phyloP scores from a whole-genome alignment of 1,284 basidiomycete genomes.

The Phaffia rhodozyma region DNA sequence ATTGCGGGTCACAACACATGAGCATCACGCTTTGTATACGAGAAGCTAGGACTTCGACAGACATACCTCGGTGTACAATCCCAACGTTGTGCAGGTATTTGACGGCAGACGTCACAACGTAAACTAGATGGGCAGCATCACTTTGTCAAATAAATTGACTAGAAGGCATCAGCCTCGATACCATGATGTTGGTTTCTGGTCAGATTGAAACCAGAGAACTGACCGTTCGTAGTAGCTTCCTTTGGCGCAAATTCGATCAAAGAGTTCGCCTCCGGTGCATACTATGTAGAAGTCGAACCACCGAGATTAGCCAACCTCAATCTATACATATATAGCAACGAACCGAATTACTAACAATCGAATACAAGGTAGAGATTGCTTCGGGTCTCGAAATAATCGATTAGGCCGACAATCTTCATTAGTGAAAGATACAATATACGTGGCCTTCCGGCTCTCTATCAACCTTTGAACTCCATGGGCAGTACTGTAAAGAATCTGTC shows the following conservation, averaged over 20 bases:
- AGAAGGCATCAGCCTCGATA: background rate
- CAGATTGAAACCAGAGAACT: slow-evolving; percentile 26
- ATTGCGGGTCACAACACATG: background rate
- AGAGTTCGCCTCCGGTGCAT: slow-evolving; percentile 94
- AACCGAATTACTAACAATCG: slow-evolving; percentile 1
- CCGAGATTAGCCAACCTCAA: background rate
- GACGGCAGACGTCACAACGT: slow-evolving; percentile 76
- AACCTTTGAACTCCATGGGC: background rate
- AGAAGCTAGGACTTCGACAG: background rate
- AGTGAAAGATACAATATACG: background rate
- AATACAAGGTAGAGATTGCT: slow-evolving; percentile 65
- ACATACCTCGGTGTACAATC: slow-evolving; percentile 81
- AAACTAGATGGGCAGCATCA: slow-evolving; percentile 80
- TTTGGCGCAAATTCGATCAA: slow-evolving; percentile 70
- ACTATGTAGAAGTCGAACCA: slow-evolving; percentile 34
- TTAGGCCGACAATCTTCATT: slow-evolving; percentile 59
- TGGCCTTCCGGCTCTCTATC: background rate
- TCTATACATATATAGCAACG: background rate
- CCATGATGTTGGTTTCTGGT: background rate
- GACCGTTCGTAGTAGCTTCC: slow-evolving; percentile 92
- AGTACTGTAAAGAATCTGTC: slow-evolving; percentile 17
- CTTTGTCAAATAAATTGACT: slow-evolving; percentile 33
- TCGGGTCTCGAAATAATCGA: slow-evolving; percentile 96
- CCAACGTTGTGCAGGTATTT: slow-evolving; percentile 84
- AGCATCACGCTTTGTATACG: background rate